Evolutionary conservation across 1,284 basidiomycete species (phyloP).

Genomic region (Irpex lacteus): DNA sequence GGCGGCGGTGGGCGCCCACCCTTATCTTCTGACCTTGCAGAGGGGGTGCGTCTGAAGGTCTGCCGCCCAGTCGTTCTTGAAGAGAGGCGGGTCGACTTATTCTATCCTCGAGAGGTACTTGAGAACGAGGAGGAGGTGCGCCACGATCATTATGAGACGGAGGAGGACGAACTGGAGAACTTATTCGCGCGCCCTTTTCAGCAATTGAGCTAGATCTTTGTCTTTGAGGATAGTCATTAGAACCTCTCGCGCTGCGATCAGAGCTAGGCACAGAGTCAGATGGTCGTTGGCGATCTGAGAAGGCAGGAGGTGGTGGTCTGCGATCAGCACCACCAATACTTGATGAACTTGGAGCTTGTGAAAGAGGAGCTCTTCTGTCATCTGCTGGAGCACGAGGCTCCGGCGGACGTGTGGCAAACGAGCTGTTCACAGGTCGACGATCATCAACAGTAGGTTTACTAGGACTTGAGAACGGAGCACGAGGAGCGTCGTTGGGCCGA

Average conservation of each 20-base stretch:
- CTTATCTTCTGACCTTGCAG: slow-evolving; percentile 5
- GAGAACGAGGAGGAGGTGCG: slow-evolving; percentile 15
- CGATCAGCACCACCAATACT: not conserved
- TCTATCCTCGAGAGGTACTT: slow-evolving; percentile 27
- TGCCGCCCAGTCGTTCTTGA: slow-evolving; percentile 25
- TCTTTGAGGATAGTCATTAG: slow-evolving; percentile 9
- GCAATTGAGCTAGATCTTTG: not conserved
- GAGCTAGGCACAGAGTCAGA: slow-evolving; percentile 6
- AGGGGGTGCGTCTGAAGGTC: slow-evolving; percentile 11
- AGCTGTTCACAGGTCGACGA: slow-evolving; percentile 3
- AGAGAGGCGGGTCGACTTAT: slow-evolving; percentile 24
- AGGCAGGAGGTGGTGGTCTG: not conserved
- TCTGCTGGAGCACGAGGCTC: slow-evolving; percentile 1
- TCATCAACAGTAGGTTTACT: not conserved
- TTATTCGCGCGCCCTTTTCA: not conserved
- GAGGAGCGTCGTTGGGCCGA: slow-evolving; percentile 5
- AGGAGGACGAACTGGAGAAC: slow-evolving; percentile 12
- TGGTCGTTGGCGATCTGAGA: slow-evolving; percentile 12
- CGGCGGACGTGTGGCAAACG: not conserved
- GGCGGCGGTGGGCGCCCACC: slow-evolving; percentile 1
- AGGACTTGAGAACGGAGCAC: slow-evolving; percentile 1
- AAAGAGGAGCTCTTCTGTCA: slow-evolving; percentile 1
- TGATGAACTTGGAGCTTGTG: not conserved
- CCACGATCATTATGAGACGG: slow-evolving; percentile 17
- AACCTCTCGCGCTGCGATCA: not conserved